Percentiles rank a stretch among this genome's conserved stretches.
Evolutionary conservation across 371 early-diverging fungal genomes (phyloP).

Genomic region (Capillidium heterosporum): DNA sequence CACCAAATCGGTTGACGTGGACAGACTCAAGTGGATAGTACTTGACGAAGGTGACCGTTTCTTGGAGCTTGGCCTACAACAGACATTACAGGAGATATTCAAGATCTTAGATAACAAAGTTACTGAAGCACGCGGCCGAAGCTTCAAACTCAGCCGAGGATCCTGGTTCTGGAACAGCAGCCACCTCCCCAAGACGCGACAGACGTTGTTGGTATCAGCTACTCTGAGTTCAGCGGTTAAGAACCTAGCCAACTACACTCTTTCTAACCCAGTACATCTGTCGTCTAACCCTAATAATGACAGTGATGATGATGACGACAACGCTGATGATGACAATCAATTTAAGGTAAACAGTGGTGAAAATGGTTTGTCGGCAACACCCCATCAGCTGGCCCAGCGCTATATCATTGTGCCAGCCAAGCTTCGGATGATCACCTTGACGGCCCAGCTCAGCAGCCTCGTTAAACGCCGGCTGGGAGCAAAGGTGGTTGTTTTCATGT

Average conservation of each 20-base stretch:
- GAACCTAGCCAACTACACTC: constrained; percentile 53
- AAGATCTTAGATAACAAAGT: constrained; percentile 35
- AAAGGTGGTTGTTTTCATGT: constrained; percentile 78
- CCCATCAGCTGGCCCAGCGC: constrained; percentile 67
- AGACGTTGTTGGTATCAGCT: constrained; percentile 86
- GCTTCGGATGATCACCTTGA: constrained; percentile 70
- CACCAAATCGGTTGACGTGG: constrained; percentile 57
- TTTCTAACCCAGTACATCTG: constrained; percentile 52
- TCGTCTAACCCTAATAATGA: constrained; percentile 9
- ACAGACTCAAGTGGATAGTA: constrained; percentile 70
- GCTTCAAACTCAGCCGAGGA: neutral
- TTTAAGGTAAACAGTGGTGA: constrained; percentile 18
- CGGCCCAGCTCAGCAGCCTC: constrained; percentile 39
- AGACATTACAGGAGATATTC: constrained; percentile 72
- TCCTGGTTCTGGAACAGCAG: constrained; percentile 3
- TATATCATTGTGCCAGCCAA: constrained; percentile 76
- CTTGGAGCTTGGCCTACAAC: constrained; percentile 91
- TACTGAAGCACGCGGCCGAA: constrained; percentile 6
- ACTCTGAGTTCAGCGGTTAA: constrained; percentile 72
- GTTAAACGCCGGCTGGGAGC: constrained; percentile 16
- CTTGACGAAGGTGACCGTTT: constrained; percentile 98
- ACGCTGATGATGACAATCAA: constrained; percentile 8
- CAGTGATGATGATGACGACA: constrained; percentile 2
- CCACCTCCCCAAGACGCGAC: constrained; percentile 45
- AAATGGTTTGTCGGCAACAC: constrained; percentile 23